Evolutionary conservation across 2,329 filamentous ascomycete genomes (phyloP).

Genomic region (Aureobasidium pullulans): DNA sequence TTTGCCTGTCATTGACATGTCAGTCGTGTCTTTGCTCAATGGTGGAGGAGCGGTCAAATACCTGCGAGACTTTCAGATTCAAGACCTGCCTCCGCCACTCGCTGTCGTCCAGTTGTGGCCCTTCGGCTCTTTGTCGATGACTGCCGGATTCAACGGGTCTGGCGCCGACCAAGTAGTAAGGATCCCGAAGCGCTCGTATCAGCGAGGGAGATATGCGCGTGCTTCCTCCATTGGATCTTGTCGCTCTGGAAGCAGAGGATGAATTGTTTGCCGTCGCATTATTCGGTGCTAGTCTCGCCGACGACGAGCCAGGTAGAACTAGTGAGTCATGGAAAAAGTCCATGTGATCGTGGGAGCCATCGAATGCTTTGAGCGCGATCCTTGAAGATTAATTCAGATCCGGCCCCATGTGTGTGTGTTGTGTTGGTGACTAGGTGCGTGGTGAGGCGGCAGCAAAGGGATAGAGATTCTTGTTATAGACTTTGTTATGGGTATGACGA

Average conservation of each 20-base stretch:
- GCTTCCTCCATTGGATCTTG: not conserved
- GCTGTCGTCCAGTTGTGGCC: slow-evolving; percentile 28
- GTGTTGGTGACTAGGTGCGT: not conserved
- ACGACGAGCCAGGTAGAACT: slow-evolving; percentile 11
- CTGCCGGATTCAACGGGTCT: not conserved
- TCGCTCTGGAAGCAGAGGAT: not conserved
- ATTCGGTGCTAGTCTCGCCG: not conserved
- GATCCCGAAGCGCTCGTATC: not conserved
- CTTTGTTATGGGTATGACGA: slow-evolving; percentile 8
- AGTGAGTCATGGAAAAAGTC: slow-evolving; percentile 15
- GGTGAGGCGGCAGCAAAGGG: too few species aligned
- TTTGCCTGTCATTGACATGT: slow-evolving; percentile 47
- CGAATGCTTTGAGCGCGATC: not conserved
- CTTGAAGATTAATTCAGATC: not conserved
- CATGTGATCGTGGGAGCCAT: slow-evolving; percentile 13
- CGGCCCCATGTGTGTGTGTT: not conserved
- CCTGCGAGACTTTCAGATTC: slow-evolving; percentile 57
- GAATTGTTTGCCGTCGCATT: not conserved
- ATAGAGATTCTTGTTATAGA: too few species aligned
- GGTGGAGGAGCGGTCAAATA: slow-evolving; percentile 33
- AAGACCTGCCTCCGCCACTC: slow-evolving; percentile 50
- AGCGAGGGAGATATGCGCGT: not conserved
- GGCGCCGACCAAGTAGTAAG: slow-evolving; percentile 2
- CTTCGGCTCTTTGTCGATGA: slow-evolving; percentile 20
- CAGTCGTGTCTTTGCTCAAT: slow-evolving; percentile 1